Evolutionary conservation across 305 asterid species (phyloP).

Genomic region (Solanum chacoense): DNA sequence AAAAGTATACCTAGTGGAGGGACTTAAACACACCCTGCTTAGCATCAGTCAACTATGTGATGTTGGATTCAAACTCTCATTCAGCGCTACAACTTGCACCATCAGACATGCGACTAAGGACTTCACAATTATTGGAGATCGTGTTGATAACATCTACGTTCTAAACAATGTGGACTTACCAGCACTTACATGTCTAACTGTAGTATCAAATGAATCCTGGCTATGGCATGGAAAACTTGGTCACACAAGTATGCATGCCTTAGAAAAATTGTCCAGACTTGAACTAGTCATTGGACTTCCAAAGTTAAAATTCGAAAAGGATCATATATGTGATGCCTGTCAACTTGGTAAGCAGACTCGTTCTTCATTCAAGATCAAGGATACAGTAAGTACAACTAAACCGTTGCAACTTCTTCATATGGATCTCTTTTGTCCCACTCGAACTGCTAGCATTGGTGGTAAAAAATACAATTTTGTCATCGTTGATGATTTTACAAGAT

Average conservation of each 20-base stretch:
- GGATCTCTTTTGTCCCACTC: background rate
- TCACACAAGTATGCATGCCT: background rate
- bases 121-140: background rate
- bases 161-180: background rate
- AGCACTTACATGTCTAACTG: background rate
- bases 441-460: background rate
- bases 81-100: background rate
- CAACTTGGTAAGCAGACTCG: background rate
- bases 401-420: background rate
- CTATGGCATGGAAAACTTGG: background rate
- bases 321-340: background rate
- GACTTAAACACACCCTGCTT: background rate
- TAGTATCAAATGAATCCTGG: background rate
- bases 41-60: background rate
- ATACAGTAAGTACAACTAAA: background rate
- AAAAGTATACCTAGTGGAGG: background rate
- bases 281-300: background rate
- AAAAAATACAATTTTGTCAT: too few relatives aligned
- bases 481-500: background rate
- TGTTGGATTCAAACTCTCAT: background rate
- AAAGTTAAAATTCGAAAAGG: too few relatives aligned
- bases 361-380: background rate
- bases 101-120: background rate
- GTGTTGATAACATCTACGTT: background rate
- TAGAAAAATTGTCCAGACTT: background rate